phyloP scores from a whole-genome alignment of 2,329 filamentous ascomycete species.

The Fusarium luffae region DNA sequence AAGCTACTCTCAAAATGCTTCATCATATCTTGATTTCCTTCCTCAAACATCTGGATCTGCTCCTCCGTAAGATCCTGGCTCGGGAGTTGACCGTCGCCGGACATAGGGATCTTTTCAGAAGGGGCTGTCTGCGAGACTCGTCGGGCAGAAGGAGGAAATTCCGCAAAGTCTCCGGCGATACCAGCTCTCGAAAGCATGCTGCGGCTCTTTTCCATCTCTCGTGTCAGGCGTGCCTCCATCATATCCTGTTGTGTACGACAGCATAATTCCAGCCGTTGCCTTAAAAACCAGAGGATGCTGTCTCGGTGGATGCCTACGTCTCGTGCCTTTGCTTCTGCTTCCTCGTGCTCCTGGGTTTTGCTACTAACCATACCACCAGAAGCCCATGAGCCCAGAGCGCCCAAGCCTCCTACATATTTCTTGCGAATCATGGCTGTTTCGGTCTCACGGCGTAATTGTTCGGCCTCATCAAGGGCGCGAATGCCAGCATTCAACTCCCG shows the following conservation, averaged over 20 bases:
- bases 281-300: constrained; percentile 84
- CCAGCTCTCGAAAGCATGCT: constrained; percentile 80
- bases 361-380: constrained; percentile 65
- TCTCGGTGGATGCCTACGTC: constrained; percentile 79
- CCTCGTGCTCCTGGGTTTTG: constrained; percentile 72
- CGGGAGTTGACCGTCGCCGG: constrained; percentile 35
- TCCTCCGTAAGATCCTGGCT: constrained; percentile 76
- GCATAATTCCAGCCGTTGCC: constrained; percentile 78
- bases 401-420: constrained; percentile 74
- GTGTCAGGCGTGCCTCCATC: constrained; percentile 88
- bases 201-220: constrained; percentile 90
- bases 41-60: constrained; percentile 91
- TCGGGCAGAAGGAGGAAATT: constrained; percentile 45
- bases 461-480: constrained; percentile 80
- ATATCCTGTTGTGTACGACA: constrained; percentile 85
- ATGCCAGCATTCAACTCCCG: constrained; percentile 88
- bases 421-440: constrained; percentile 76
- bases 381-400: constrained; percentile 72
- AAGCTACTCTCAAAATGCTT: constrained; percentile 94
- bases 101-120: constrained; percentile 32
- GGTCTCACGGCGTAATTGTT: constrained; percentile 82
- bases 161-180: constrained; percentile 49
- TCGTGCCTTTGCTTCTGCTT: constrained; percentile 76
- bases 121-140: constrained; percentile 33
- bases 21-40: constrained; percentile 92